Percentiles rank a stretch among this genome's conserved stretches.
Evolutionary conservation across 768 basidiomycete genomes (phyloP).

Genomic region (Russula sp.): DNA sequence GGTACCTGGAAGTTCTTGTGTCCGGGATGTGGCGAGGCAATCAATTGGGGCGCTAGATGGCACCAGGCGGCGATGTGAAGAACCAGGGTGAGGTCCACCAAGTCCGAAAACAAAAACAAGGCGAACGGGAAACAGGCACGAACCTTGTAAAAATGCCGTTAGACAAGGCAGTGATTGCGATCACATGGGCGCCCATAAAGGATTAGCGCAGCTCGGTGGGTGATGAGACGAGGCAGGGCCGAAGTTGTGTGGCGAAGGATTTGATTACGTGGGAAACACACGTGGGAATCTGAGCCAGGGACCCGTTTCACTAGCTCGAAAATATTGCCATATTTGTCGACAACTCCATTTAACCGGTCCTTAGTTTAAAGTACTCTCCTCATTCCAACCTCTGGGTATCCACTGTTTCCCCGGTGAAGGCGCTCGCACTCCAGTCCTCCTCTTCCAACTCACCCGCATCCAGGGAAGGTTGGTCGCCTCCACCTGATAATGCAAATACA

Average conservation of each 20-base stretch:
- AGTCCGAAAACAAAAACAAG: slow-evolving; percentile 14
- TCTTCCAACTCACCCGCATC: slow-evolving; percentile 18
- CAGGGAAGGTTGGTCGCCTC: not conserved
- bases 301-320: slow-evolving; percentile 3
- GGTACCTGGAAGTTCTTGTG: slow-evolving; percentile 10
- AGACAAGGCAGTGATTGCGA: slow-evolving; percentile 22
- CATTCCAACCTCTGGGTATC: slow-evolving; percentile 9
- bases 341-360: slow-evolving; percentile 5
- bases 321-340: slow-evolving; percentile 8
- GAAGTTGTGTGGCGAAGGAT: slow-evolving; percentile 17
- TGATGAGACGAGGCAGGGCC: slow-evolving; percentile 10
- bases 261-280: slow-evolving; percentile 27
- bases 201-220: slow-evolving; percentile 21
- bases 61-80: slow-evolving; percentile 22
- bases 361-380: not conserved
- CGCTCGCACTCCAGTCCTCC: slow-evolving; percentile 29
- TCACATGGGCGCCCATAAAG: slow-evolving; percentile 27
- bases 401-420: slow-evolving; percentile 18
- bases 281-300: slow-evolving; percentile 5
- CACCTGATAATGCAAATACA: slow-evolving; percentile 13
- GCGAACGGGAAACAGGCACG: slow-evolving; percentile 19
- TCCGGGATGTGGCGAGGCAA: slow-evolving; percentile 29
- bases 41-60: slow-evolving; percentile 21
- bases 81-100: slow-evolving; percentile 19
- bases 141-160: slow-evolving; percentile 29